These are phyloP conservation scores for Blastobotrys apis DNA, from an alignment of 1,139 yeast genomes.

Conservation along the genomic window DNA sequence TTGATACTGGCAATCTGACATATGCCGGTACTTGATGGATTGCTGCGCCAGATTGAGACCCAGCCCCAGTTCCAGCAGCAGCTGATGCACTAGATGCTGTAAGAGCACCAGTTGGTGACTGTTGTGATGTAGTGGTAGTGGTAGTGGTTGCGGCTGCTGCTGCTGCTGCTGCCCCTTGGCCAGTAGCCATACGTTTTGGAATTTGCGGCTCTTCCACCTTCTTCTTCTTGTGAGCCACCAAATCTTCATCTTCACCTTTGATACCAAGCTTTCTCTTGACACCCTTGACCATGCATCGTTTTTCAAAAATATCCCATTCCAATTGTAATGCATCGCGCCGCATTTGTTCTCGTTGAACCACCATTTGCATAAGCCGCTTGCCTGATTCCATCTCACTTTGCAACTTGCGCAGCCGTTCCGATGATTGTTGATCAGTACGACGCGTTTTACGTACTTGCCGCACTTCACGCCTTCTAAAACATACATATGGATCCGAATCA, in stretches of 20 bases:
- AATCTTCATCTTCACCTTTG: constrained; percentile 80
- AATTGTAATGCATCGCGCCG: constrained; percentile 54
- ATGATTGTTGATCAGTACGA: constrained; percentile 86
- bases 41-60: constrained; percentile 13
- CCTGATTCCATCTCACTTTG: constrained; percentile 78
- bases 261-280: constrained; percentile 72
- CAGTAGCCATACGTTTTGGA: constrained; percentile 15
- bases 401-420: constrained; percentile 72
- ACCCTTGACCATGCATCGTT: constrained; percentile 65
- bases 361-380: constrained; percentile 60
- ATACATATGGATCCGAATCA: constrained; percentile 90
- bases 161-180: constrained; percentile 19
- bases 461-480: constrained; percentile 93
- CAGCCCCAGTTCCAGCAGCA: neutral
- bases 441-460: constrained; percentile 96
- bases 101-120: neutral
- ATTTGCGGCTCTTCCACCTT: constrained; percentile 36
- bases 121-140: neutral
- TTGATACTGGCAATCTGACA: constrained; percentile 82
- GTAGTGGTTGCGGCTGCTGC: constrained; percentile 19
- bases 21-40: constrained; percentile 57
- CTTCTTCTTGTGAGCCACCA: constrained; percentile 74
- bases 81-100: neutral
- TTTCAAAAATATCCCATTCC: constrained; percentile 62
- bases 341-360: constrained; percentile 69